Base-by-base conservation (phyloP, 805 yeast species). In the Candida oleophila region DNA sequence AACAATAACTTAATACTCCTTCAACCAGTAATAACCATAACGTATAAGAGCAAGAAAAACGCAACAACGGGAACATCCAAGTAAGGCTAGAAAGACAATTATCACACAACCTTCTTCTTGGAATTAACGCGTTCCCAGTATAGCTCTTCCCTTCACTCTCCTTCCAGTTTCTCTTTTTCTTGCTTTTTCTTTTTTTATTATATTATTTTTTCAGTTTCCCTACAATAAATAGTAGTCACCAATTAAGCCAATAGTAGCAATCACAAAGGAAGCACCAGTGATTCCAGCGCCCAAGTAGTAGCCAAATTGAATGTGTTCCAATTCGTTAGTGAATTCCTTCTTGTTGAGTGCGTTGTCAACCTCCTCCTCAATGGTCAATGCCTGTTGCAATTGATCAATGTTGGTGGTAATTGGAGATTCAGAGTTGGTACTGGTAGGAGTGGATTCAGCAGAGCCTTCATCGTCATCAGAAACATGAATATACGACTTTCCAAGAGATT, bases 221-320 rank as follows among this genome's bases (percentile, higher is more conserved):
- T 47, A 55, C 42, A 53, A 49, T 41, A 56, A 45, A 43, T 49
- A 55, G 38, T 46, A 55, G 56, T 83, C 89, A 11, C 89, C 89
- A 46, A 78, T 57, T 45, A 80, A 70, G 12, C 89, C 89, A 50
- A 83, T 59, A 9, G 73, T 55, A 19, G 83, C 73, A 43, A 83
- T 60, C 3, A 73, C 57, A 44, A 81, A 76, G 0, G 82, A 76
- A 11, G 66, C 49, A 7, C 76, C 76, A 15, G 78, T 59, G 30
- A 81, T 54, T 14, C 61, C 64, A 7, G 76, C 64, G 2, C 79
- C 76, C 21, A 68, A 54, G 22, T 60, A 46, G 57, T 77, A 77
- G 9, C 72, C 70, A 1, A 60, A 44, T 44, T 64, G 61, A 22
- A 80, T 49, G 3, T 50, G 51, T 61, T 51, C 50, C 42, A 64